Percentiles rank a stretch among this genome's conserved stretches.
These are phyloP conservation scores for Aspergillus tamarii DNA, from an alignment of 2,329 filamentous ascomycete genomes.

Conservation along the genomic window DNA sequence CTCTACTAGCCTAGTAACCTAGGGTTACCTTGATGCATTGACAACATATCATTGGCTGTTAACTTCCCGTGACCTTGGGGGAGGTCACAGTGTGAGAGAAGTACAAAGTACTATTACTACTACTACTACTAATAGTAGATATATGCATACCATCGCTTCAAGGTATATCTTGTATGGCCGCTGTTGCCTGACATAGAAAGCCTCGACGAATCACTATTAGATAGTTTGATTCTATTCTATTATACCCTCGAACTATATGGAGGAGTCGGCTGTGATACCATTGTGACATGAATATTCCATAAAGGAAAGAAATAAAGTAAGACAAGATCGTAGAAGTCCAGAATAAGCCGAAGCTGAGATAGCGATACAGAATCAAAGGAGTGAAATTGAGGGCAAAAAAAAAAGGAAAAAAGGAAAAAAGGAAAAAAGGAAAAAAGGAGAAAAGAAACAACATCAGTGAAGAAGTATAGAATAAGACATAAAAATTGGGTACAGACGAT, in stretches of 20 bases:
- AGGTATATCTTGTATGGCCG: background rate
- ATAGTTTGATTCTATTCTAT: background rate
- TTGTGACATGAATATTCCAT: background rate
- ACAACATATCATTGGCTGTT: background rate
- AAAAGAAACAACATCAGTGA: background rate
- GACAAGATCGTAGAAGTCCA: background rate
- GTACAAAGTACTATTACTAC: too few species aligned
- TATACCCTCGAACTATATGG: background rate
- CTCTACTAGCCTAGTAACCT: background rate
- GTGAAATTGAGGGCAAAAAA: conserved; percentile 6
- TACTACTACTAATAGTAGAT: too few species aligned
- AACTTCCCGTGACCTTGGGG: background rate
- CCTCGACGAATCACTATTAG: background rate
- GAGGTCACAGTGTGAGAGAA: background rate
- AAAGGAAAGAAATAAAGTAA: background rate
- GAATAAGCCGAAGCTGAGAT: background rate
- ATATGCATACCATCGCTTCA: background rate
- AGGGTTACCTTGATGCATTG: background rate
- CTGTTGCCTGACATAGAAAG: background rate
- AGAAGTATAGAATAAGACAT: too few species aligned
- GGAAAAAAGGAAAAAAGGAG: too few species aligned
- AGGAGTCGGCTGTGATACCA: background rate
- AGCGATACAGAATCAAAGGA: background rate
- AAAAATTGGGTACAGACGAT: background rate
- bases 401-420: conserved; percentile 4